Conservation (phyloP, 108 stramenopile genomes). For the Skeletonema marinoi region DNA sequence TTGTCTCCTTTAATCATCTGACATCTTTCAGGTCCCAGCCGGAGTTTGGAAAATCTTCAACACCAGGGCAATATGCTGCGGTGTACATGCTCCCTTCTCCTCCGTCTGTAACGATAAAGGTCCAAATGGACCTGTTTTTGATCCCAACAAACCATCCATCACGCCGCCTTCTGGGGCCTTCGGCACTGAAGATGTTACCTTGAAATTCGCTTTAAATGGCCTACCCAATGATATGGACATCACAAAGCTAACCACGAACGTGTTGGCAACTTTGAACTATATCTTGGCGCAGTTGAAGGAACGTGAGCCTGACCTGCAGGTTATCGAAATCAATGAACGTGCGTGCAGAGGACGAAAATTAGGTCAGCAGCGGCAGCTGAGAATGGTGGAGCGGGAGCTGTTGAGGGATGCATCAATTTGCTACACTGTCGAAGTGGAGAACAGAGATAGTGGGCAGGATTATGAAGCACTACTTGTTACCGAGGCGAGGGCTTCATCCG, state of each 20-base stretch:
- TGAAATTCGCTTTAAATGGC: slow-evolving; percentile 15
- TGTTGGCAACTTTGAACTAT: background rate
- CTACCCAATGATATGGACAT: slow-evolving; percentile 7
- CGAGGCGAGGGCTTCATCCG: background rate
- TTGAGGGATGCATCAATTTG: background rate
- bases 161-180: background rate
- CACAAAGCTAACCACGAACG: background rate
- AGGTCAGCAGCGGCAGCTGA: background rate
- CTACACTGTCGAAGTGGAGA: background rate
- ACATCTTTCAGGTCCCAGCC: slow-evolving; percentile 28
- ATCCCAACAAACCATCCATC: background rate
- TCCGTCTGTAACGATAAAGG: slow-evolving; percentile 2
- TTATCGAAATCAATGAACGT: background rate
- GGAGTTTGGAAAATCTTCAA: slow-evolving; percentile 23
- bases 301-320: background rate
- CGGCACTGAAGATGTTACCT: slow-evolving; percentile 7
- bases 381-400: background rate
- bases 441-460: background rate
- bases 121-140: background rate
- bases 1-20: background rate
- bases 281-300: background rate
- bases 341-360: background rate
- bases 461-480: background rate
- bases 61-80: slow-evolving; percentile 19
- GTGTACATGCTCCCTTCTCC: slow-evolving; percentile 22